Percentiles rank a stretch among this genome's conserved stretches.
Conservation (phyloP, 768 basidiomycete species). For the Lactarius deliciosus region DNA sequence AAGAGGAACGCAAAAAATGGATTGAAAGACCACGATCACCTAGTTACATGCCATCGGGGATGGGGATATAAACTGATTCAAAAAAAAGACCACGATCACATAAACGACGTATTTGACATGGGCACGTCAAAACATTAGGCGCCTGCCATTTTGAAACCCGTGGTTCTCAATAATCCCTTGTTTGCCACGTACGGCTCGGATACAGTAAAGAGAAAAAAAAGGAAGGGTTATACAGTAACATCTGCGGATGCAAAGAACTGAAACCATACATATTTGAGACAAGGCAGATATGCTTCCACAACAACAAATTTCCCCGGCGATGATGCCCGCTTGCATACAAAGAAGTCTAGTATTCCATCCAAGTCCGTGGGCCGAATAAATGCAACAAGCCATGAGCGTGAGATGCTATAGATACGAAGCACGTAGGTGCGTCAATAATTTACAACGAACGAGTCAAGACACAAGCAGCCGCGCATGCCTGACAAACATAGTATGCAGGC, state of each 20-base stretch:
- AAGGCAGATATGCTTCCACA: slow-evolving; percentile 3
- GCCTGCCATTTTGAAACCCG: neutral
- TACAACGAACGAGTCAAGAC: slow-evolving; percentile 11
- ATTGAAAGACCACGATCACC: neutral
- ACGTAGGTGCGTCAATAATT: slow-evolving; percentile 9
- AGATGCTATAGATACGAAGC: slow-evolving; percentile 3
- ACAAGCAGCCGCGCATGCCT: neutral
- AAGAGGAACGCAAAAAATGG: neutral
- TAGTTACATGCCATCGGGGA: too few species aligned
- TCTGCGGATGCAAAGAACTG: neutral
- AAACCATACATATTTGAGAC: slow-evolving; percentile 11
- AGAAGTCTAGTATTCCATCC: neutral
- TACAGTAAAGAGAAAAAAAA: neutral
- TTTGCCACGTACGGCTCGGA: neutral
- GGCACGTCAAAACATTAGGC: neutral
- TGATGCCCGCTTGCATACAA: slow-evolving; percentile 1
- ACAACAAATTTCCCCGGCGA: neutral
- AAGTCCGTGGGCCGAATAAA: slow-evolving; percentile 16
- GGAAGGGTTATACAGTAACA: neutral
- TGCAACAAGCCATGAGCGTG: slow-evolving; percentile 4
- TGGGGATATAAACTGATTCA: neutral
- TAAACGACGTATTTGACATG: neutral
- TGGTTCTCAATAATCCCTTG: too few species aligned
- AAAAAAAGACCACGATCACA: neutral
- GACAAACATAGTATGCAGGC: neutral